Percentiles rank a stretch among this genome's conserved stretches.
phyloP scores from a whole-genome alignment of 352 stramenopile species.

The Albugo laibachii region DNA sequence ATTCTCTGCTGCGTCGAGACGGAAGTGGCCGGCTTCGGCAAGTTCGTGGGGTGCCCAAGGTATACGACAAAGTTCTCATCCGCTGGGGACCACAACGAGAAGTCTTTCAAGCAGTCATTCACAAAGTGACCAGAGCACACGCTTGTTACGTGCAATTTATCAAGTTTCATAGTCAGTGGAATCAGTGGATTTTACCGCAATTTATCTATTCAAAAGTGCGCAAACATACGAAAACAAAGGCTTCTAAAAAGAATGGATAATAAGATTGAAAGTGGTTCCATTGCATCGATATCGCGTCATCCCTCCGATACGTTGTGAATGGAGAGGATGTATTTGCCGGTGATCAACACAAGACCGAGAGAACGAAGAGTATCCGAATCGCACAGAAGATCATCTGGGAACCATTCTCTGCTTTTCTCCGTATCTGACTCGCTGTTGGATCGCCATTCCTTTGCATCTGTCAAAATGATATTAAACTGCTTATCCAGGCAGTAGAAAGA shows the following conservation, averaged over 20 bases:
- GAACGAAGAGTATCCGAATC: too few relatives aligned
- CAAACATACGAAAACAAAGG: not conserved
- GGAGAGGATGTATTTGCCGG: too few relatives aligned
- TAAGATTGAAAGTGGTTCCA: too few relatives aligned
- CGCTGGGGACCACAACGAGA: slow-evolving; percentile 46
- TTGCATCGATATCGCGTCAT: too few relatives aligned
- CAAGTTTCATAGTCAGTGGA: slow-evolving; percentile 72
- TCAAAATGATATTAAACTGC: not conserved
- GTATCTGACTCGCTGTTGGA: not conserved
- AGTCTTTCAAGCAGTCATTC: slow-evolving; percentile 58
- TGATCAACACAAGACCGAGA: too few relatives aligned
- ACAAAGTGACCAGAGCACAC: slow-evolving; percentile 59
- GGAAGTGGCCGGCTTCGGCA: slow-evolving; percentile 15
- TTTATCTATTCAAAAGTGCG: slow-evolving; percentile 65
- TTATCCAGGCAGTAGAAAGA: not conserved
- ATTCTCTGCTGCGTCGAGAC: slow-evolving; percentile 27
- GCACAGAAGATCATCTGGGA: too few relatives aligned
- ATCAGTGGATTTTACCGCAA: slow-evolving; percentile 57
- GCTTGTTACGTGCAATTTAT: slow-evolving; percentile 64
- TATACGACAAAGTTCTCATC: slow-evolving; percentile 56
- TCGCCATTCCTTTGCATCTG: not conserved
- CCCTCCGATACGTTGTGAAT: too few relatives aligned
- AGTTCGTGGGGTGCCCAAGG: slow-evolving; percentile 34
- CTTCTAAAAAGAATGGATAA: too few relatives aligned
- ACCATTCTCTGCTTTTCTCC: too few relatives aligned